These are phyloP conservation scores for Naematelia encephala DNA, from an alignment of 768 basidiomycete species.

Conservation along the genomic window DNA sequence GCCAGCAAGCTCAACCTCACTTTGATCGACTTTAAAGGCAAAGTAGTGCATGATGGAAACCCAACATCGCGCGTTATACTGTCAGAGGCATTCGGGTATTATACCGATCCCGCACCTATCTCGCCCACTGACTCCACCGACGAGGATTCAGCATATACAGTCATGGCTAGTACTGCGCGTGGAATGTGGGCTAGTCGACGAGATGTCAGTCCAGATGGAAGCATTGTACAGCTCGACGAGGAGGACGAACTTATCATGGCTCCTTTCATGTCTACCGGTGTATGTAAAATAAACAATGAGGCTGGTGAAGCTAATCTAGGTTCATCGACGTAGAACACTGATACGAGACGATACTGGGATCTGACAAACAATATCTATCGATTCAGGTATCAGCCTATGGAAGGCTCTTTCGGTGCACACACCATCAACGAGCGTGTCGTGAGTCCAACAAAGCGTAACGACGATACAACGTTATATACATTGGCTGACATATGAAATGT, in stretches of 20 bases:
- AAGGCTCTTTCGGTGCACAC: constrained; percentile 7
- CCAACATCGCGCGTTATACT: constrained; percentile 17
- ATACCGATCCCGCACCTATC: constrained; percentile 40
- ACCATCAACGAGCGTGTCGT: neutral
- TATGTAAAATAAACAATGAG: constrained; percentile 9
- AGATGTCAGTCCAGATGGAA: constrained; percentile 21
- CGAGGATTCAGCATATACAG: constrained; percentile 31
- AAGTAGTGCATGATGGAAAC: constrained; percentile 14
- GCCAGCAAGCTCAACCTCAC: constrained; percentile 37
- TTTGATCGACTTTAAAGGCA: constrained; percentile 30
- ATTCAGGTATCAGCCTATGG: constrained; percentile 22
- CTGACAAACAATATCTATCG: constrained; percentile 47
- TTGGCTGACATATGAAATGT: constrained; percentile 1
- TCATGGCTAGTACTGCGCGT: constrained; percentile 39
- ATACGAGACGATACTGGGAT: constrained; percentile 38
- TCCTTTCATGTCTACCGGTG: constrained; percentile 33
- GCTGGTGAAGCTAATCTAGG: constrained; percentile 15
- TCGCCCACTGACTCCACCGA: constrained; percentile 20
- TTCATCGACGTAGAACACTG: constrained; percentile 35
- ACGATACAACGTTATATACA: neutral
- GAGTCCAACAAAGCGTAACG: constrained; percentile 20
- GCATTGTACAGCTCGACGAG: constrained; percentile 17
- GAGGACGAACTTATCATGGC: constrained; percentile 33
- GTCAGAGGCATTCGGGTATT: constrained; percentile 24
- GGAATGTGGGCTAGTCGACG: constrained; percentile 32